Base-by-base conservation (phyloP, 148 eudicot genomes). In the Chenopodium album region DNA sequence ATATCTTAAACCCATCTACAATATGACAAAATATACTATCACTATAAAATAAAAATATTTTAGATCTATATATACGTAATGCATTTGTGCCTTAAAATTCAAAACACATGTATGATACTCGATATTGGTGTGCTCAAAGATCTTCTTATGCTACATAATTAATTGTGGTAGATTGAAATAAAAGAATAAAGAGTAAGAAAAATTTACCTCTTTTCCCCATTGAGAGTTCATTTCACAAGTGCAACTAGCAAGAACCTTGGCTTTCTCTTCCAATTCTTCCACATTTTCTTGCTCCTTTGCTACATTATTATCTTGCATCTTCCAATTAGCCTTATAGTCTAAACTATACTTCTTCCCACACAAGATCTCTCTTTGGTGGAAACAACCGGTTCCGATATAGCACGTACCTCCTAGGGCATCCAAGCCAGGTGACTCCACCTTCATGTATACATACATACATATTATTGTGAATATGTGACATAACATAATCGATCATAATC, bases 121-220 rank as follows among this genome's bases (percentile, higher is more conserved):
- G 44, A 37, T 37, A 0, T 37, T 37, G 44, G 41, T 37, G 41
- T 37, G 7, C 41, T 37, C 41, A 37, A 37, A 37, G 41, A 37
- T 37, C 41, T 37, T 37, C 0, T 37, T 37, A 37, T 37, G 41
- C 41, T 37, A 4, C 7, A 37, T 5, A 37, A 34, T 32, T 34
- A 34, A 34, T 37, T 37, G 41, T 37, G 41, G 0, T 37, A 37
- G 0, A 37, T 37, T 37, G 44, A 37, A 37, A 37, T 37, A 0
- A 37, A 37, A 37, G 44, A 37, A 37, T 37, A 37, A 37, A 37
- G 0, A 37, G 44, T 37, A 37, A 37, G 44, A 37, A 48, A 10
- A 48, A 11, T 23, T 68, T 9, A 93, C 97, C 98, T 92, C 89
- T n/a, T 89, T 89, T 80, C 98, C 98, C 98, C 98, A 95, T 76